Evolutionary conservation across 495 filamentous ascomycete species (phyloP), one percentile per base, ranked within the genome.

Genomic region (Penicillium pulvis): DNA sequence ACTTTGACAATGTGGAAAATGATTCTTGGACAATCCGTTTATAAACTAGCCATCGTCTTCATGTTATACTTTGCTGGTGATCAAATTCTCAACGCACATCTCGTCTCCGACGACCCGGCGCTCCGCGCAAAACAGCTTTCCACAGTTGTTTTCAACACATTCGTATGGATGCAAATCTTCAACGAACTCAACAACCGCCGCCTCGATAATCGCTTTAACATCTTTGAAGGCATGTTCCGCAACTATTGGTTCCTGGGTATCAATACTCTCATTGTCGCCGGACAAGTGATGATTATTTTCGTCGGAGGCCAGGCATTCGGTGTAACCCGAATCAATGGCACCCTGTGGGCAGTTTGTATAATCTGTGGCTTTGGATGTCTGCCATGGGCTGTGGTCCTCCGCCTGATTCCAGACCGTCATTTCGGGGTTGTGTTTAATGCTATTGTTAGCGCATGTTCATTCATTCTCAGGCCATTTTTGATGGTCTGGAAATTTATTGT

Each of bases 121-220:
- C 51, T 55, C 10, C 67, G 67, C 1, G 47, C 77, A 14, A 75
- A 66, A 1, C 75, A 89, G 61, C 76, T 93, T 48, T 73, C 82
- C 44, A 91, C 89, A 1, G 79, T 95, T 45, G 88, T 96, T 6
- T 96, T 96, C 83, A 96, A 96, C 76, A 90, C 90, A 4, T 96
- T 96, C 52, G 91, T 96, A 17, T 96, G 91, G 91, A 94, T 96
- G 91, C 91, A 96, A 60, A 93, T 96, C 60, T 96, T 95, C 79
- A 96, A 96, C 72, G 88, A 93, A 69, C 93, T 91, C 84, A 96
- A 94, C 80, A 93, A 92, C 73, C 90, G 91, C 47, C 89, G 91
- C 23, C 78, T 96, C 20, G 91, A 96, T 71, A 96, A 96, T 74
- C 81, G 87, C 17, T 85, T 93, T 78, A 96, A 96, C 75, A 92